Percentiles rank a stretch among this genome's conserved stretches.
Conservation (phyloP, 108 stramenopile genomes). For the Poteriospumella lacustris region DNA sequence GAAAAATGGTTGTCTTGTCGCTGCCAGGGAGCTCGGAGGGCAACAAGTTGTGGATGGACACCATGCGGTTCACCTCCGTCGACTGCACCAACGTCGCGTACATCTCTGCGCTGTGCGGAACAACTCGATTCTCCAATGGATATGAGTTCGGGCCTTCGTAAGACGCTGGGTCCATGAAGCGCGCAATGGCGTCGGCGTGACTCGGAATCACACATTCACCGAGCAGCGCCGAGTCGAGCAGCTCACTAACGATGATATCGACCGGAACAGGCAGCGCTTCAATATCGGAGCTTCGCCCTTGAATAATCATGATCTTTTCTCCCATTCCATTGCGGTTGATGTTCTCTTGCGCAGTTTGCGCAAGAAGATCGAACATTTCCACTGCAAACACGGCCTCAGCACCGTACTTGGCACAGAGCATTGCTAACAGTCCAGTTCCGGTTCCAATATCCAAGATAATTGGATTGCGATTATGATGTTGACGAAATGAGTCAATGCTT, state of each 20-base stretch:
- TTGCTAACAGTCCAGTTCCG: conserved; percentile 54
- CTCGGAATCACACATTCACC: conserved; percentile 49
- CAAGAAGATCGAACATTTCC: conserved; percentile 53
- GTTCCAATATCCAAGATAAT: conserved; percentile 55
- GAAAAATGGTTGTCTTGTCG: not conserved
- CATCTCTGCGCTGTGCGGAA: conserved; percentile 16
- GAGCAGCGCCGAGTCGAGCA: conserved; percentile 52
- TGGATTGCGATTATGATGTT: conserved; percentile 34
- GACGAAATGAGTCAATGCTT: conserved; percentile 32
- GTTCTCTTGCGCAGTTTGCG: conserved; percentile 39
- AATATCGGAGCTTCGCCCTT: conserved; percentile 39
- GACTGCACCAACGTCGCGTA: not conserved
- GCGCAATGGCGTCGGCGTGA: conserved; percentile 39
- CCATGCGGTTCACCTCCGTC: not conserved
- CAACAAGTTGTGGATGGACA: not conserved
- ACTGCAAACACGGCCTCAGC: conserved; percentile 42
- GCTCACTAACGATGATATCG: conserved; percentile 50
- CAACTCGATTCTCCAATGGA: not conserved
- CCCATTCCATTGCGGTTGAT: conserved; percentile 39
- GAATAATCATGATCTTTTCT: conserved; percentile 37
- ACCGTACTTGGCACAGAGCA: conserved; percentile 46
- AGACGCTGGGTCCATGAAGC: conserved; percentile 23
- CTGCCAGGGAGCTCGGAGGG: conserved; percentile 14
- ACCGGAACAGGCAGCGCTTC: conserved; percentile 33
- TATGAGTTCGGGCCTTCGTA: not conserved